These are phyloP conservation scores for Mucor irregularis DNA, from an alignment of 371 early-diverging fungal species.

Conservation along the genomic window DNA sequence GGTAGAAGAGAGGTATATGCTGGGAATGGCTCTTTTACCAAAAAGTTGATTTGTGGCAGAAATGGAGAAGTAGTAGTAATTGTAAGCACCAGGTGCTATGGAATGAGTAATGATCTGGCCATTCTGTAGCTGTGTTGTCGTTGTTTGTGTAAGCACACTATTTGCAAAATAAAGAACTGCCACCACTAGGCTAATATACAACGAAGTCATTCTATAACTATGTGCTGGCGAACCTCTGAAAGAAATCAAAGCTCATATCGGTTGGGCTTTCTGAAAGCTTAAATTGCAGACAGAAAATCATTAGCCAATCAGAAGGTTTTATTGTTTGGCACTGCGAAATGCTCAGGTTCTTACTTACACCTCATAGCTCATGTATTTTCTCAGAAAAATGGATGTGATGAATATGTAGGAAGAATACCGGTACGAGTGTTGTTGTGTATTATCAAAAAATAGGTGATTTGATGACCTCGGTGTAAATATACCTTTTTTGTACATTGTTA, in stretches of 20 bases:
- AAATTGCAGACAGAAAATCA: too few species aligned
- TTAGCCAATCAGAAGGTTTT: too few species aligned
- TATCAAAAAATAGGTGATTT: too few species aligned
- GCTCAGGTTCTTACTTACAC: too few species aligned
- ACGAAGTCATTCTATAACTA: not conserved
- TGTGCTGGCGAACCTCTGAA: too few species aligned
- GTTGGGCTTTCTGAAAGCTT: not conserved
- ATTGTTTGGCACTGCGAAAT: too few species aligned
- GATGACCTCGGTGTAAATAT: too few species aligned
- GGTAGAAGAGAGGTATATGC: conserved; percentile 32
- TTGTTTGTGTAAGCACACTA: conserved; percentile 2
- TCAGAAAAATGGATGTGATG: not conserved
- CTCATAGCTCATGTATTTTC: not conserved
- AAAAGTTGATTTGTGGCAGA: conserved; percentile 11
- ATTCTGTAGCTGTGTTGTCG: conserved; percentile 12
- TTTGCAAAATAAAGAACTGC: not conserved
- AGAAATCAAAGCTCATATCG: too few species aligned
- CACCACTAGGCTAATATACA: not conserved
- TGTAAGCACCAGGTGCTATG: conserved; percentile 1
- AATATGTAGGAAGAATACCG: too few species aligned
- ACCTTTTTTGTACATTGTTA: too few species aligned
- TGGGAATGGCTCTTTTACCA: conserved; percentile 12
- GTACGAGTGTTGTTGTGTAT: too few species aligned
- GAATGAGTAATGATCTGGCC: conserved; percentile 11
- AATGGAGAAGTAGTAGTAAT: conserved; percentile 23